These are phyloP conservation scores for Termitomyces sp. DNA, from an alignment of 768 basidiomycete species.

Conservation along the genomic window DNA sequence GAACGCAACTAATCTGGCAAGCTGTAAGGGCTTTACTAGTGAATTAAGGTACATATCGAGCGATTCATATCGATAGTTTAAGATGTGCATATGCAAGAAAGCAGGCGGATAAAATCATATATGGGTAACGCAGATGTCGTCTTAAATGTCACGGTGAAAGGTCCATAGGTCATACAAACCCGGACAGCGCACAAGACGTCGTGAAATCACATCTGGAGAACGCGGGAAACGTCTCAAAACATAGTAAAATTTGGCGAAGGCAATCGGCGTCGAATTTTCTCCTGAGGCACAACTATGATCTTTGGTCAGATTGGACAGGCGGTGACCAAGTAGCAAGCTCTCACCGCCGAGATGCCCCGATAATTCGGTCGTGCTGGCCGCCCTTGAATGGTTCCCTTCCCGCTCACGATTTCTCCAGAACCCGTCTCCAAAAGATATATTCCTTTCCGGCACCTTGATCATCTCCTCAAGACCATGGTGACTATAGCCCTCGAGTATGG, in stretches of 20 bases:
- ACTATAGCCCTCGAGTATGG: slow-evolving; percentile 29
- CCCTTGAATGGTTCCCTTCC: slow-evolving; percentile 8
- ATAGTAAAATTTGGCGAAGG: slow-evolving; percentile 12
- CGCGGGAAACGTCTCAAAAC: background rate
- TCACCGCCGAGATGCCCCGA: slow-evolving; percentile 5
- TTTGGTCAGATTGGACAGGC: background rate
- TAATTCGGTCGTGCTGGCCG: background rate
- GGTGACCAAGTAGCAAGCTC: background rate
- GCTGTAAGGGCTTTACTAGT: background rate
- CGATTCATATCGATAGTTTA: background rate
- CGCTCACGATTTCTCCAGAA: slow-evolving; percentile 29
- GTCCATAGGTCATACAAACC: background rate
- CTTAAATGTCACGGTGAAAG: background rate
- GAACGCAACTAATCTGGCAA: background rate
- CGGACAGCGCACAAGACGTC: background rate
- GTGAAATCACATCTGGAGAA: background rate
- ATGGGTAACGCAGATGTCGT: background rate
- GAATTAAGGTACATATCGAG: background rate
- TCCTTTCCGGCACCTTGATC: slow-evolving; percentile 22
- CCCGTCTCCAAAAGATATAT: slow-evolving; percentile 27
- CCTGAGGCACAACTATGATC: background rate
- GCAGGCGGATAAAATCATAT: background rate
- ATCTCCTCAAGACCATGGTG: slow-evolving; percentile 6
- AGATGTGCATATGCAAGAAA: background rate
- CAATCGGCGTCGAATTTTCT: slow-evolving; percentile 10